phyloP scores from a whole-genome alignment of 768 basidiomycete species.

The Serendipita sp. region DNA sequence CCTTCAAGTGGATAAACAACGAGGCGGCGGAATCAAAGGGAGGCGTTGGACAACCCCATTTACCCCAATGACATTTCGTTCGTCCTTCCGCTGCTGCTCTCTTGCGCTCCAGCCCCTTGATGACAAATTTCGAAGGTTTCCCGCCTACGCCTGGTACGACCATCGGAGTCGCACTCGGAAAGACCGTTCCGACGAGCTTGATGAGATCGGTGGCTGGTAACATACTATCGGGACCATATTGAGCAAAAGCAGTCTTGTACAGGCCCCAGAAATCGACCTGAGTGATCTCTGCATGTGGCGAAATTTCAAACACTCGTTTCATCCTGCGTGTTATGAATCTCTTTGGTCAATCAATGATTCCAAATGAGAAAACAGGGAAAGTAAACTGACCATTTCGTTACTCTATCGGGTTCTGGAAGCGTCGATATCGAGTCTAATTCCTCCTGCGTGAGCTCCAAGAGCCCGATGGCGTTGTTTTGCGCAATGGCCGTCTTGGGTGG shows the following conservation, averaged over 20 bases:
- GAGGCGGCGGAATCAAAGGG: conserved; percentile 39
- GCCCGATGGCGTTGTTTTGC: conserved; percentile 37
- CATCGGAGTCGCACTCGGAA: conserved; percentile 76
- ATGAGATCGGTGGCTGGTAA: conserved; percentile 87
- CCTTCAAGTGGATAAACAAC: conserved; percentile 56
- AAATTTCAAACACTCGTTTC: conserved; percentile 69
- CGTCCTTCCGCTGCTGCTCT: conserved; percentile 40
- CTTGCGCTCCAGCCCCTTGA: conserved; percentile 65
- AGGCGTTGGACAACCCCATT: conserved; percentile 34
- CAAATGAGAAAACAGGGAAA: not conserved
- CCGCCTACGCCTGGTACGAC: conserved; percentile 44
- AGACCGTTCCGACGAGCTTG: conserved; percentile 75
- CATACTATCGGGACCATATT: conserved; percentile 38
- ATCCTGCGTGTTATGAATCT: conserved; percentile 42
- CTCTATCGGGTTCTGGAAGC: conserved; percentile 58
- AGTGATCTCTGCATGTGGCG: conserved; percentile 63
- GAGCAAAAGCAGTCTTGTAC: conserved; percentile 70
- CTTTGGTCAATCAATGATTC: not conserved
- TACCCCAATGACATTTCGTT: conserved; percentile 68
- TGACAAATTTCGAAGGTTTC: conserved; percentile 57
- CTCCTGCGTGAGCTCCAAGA: conserved; percentile 48
- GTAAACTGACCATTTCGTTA: conserved; percentile 55
- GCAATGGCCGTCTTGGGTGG: conserved; percentile 27
- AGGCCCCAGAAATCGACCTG: conserved; percentile 94
- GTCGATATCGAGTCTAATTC: conserved; percentile 45